Evolutionary conservation across 1,284 basidiomycete genomes (phyloP), one percentile per base, ranked within the genome.

Genomic region (Pseudomicrostroma phylloplanum): DNA sequence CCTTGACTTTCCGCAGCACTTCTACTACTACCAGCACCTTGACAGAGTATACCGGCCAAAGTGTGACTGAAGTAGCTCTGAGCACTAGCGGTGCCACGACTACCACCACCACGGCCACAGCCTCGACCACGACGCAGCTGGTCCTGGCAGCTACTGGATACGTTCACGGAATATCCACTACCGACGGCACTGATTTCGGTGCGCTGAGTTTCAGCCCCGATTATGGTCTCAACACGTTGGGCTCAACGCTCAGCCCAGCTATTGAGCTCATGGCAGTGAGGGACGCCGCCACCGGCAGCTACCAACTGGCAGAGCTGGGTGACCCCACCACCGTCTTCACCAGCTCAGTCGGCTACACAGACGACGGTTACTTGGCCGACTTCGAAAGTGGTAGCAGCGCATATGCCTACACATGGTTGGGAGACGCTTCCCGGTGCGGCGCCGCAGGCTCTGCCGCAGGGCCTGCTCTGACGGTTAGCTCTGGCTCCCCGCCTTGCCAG

Each of bases 121-220:
- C 42, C 9, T 43, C 55, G 42, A 56, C 17, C 55, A 56, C 55
- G 8, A 56, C 55, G 26, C 55, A 40, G 30, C 15, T 56, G 11
- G 42, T 56, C 13, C 19, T 56, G 8, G 55, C 55, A 43, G 9
- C 55, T n/a, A 56, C 55, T 13, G 55, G 55, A 13, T 17, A 17
- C 15, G 21, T 56, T 11, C 30, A 56, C 36, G 55, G 17, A 9
- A 17, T 56, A 13, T 43, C 17, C 55, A 8, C 7, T 8, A 21
- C 8, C 30, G 42, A 56, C 26, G 55, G 23, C 30, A 13, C 55
- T 8, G 42, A 39, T n/a, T 26, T 17, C 9, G 55, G 55, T 26
- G 15, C 11, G 17, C 9, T 56, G 42, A 26, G 15, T 13, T 43
- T 11, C 26, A 39, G 11, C 41, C 11, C 9, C 41, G n/a, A 42